Conservation (phyloP, 2,329 filamentous ascomycete species). For the Aspergillaceae sp. region DNA sequence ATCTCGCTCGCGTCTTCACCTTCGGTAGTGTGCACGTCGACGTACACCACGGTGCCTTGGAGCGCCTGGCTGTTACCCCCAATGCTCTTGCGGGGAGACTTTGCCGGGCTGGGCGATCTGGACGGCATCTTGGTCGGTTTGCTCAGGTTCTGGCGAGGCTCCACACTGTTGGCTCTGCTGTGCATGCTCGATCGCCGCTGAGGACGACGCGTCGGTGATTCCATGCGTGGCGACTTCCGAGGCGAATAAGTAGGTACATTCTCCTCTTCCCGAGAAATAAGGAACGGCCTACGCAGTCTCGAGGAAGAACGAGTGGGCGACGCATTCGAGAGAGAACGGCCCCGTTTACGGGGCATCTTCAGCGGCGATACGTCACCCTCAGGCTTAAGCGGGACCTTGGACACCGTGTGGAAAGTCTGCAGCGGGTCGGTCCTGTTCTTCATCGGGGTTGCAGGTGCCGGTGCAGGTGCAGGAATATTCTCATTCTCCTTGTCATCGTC, state of each 20-base stretch:
- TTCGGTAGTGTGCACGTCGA: slow-evolving; percentile 75
- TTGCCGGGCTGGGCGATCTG: slow-evolving; percentile 18
- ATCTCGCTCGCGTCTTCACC: slow-evolving; percentile 73
- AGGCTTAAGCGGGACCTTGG: slow-evolving; percentile 66
- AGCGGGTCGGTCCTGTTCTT: slow-evolving; percentile 49
- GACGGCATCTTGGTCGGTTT: slow-evolving; percentile 1
- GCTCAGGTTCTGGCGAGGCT: background rate
- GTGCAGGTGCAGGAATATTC: slow-evolving; percentile 10
- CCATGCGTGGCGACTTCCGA: slow-evolving; percentile 15
- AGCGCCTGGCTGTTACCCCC: slow-evolving; percentile 39
- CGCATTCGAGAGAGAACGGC: slow-evolving; percentile 46
- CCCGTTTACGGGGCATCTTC: slow-evolving; percentile 36
- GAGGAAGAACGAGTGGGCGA: slow-evolving; percentile 28
- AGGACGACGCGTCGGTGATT: slow-evolving; percentile 12
- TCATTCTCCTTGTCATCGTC: slow-evolving; percentile 24
- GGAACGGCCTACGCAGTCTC: slow-evolving; percentile 16
- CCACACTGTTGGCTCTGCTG: slow-evolving; percentile 8
- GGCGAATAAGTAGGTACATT: slow-evolving; percentile 18
- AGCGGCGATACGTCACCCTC: slow-evolving; percentile 46
- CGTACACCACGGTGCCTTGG: slow-evolving; percentile 66
- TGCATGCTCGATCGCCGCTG: slow-evolving; percentile 10
- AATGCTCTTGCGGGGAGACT: slow-evolving; percentile 19
- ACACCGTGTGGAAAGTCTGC: slow-evolving; percentile 60
- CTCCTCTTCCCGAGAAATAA: slow-evolving; percentile 13
- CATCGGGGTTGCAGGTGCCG: slow-evolving; percentile 27